Percentiles rank a stretch among this genome's conserved stretches.
Evolutionary conservation across 495 filamentous ascomycete genomes (phyloP).

Genomic region (Halenospora varia): DNA sequence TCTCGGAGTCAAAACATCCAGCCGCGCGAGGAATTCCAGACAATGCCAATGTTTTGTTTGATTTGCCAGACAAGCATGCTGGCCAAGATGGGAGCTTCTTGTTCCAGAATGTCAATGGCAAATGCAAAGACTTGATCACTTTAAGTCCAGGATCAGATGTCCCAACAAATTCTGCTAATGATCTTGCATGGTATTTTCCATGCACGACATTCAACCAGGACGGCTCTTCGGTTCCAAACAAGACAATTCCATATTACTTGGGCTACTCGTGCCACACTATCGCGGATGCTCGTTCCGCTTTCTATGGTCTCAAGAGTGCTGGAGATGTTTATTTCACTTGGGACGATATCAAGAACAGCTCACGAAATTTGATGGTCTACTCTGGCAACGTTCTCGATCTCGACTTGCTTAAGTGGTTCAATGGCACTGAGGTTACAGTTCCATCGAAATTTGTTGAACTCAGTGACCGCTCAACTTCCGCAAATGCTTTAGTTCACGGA

Average conservation of each 20-base stretch:
- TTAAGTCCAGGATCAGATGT: conserved; percentile 66
- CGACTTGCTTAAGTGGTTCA: conserved; percentile 88
- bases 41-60: conserved; percentile 76
- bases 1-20: conserved; percentile 69
- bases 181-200: conserved; percentile 96
- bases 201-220: conserved; percentile 91
- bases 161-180: conserved; percentile 64
- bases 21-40: conserved; percentile 72
- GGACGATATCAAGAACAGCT: conserved; percentile 86
- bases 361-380: conserved; percentile 87
- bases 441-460: conserved; percentile 78
- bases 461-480: conserved; percentile 40
- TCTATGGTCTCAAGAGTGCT: conserved; percentile 59
- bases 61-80: conserved; percentile 72
- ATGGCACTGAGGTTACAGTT: conserved; percentile 74
- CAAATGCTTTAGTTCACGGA: conserved; percentile 73
- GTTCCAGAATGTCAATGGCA: conserved; percentile 98
- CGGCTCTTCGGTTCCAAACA: conserved; percentile 74
- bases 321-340: conserved; percentile 93
- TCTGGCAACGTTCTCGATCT: conserved; percentile 91
- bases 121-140: conserved; percentile 89
- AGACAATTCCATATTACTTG: conserved; percentile 66
- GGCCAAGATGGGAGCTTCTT: conserved; percentile 93
- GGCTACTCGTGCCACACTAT: conserved; percentile 93
- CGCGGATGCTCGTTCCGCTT: conserved; percentile 56